Base-by-base conservation (phyloP, 2,329 filamentous ascomycete species). In the Dactylellina cionopaga region DNA sequence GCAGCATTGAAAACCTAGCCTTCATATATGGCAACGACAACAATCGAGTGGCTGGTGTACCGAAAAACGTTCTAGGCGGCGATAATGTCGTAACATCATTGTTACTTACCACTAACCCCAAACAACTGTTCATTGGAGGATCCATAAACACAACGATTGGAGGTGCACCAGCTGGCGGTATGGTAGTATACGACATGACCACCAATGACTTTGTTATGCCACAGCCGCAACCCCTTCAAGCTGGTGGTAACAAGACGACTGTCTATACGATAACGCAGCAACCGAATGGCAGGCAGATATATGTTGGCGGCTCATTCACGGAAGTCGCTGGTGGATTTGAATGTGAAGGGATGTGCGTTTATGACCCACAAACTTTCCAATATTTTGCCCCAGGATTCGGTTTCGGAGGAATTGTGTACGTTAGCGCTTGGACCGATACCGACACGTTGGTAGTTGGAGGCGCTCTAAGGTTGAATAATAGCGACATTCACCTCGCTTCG, bases 261-360 rank as follows among this genome's bases (percentile, higher is more conserved):
- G 92, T 98, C 41, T 90, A 92, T 66, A 84, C 90, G 25, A 92
- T 99, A 76, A 86, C 87, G 9, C 84, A 89, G 6, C 89, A 89
- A 62, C 90, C 91, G 0, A 86, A 85, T 60, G 88, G 88, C 15
- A 84, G 85, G 1, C 88, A 95, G 54, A 84, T 99, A 10, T 99
- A 90, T 78, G 90, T 99, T 29, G 94, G 90, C 35, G 95, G 95
- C 29, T 87, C 86, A 7, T 99, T 98, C 78, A 73, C 69, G 1
- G 7, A 49, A 17, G 66, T 47, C 15, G 76, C 72, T n/a, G 76
- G 76, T 41, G 47, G 60, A 17, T 77, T 77, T 49, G 83, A 87
- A n/a, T 87, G 86, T 29, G 95, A 92, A 15, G 95, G 95, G 47
- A 86, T 99, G 22, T 99, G 95, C 81, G 83, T 90, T 69, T 96